phyloP scores from a whole-genome alignment of 2,329 filamentous ascomycete species.

The Samsoniella hepiali region DNA sequence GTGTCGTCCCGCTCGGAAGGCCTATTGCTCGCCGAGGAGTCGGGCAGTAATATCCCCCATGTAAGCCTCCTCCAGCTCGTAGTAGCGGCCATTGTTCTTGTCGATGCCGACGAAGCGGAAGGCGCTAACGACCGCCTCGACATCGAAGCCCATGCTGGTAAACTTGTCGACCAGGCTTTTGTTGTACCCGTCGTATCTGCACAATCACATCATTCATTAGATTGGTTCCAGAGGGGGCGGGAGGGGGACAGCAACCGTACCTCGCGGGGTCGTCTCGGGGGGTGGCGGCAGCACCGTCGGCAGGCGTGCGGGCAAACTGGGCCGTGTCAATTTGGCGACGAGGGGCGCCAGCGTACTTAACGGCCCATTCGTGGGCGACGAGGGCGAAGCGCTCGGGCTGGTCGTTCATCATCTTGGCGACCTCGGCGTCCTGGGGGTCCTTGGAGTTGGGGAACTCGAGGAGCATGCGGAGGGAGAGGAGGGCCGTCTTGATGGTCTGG shows the following conservation, averaged over 20 bases:
- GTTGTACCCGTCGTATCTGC: slow-evolving; percentile 84
- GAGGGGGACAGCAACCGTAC: neutral
- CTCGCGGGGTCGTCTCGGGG: slow-evolving; percentile 19
- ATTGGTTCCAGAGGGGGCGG: too few relatives aligned
- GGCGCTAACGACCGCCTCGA: slow-evolving; percentile 80
- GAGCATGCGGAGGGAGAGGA: slow-evolving; percentile 89
- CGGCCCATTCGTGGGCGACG: slow-evolving; percentile 87
- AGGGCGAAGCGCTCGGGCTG: slow-evolving; percentile 75
- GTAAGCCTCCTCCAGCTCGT: slow-evolving; percentile 83
- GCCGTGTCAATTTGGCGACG: slow-evolving; percentile 36
- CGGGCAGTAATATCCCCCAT: slow-evolving; percentile 87
- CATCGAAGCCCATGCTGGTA: slow-evolving; percentile 84
- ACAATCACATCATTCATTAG: neutral
- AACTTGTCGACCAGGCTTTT: slow-evolving; percentile 80
- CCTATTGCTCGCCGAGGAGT: slow-evolving; percentile 71
- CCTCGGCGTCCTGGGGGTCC: slow-evolving; percentile 94
- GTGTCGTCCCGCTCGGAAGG: neutral
- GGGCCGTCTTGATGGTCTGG: slow-evolving; percentile 88
- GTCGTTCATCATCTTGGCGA: slow-evolving; percentile 82
- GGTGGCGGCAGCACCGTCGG: slow-evolving; percentile 46
- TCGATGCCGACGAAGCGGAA: slow-evolving; percentile 82
- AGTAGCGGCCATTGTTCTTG: slow-evolving; percentile 71
- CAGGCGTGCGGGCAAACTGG: slow-evolving; percentile 36
- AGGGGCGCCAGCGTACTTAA: slow-evolving; percentile 76
- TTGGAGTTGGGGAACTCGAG: slow-evolving; percentile 92